Evolutionary conservation across 2,329 filamentous ascomycete species (phyloP).

Genomic region (Tolypocladium tropicale): DNA sequence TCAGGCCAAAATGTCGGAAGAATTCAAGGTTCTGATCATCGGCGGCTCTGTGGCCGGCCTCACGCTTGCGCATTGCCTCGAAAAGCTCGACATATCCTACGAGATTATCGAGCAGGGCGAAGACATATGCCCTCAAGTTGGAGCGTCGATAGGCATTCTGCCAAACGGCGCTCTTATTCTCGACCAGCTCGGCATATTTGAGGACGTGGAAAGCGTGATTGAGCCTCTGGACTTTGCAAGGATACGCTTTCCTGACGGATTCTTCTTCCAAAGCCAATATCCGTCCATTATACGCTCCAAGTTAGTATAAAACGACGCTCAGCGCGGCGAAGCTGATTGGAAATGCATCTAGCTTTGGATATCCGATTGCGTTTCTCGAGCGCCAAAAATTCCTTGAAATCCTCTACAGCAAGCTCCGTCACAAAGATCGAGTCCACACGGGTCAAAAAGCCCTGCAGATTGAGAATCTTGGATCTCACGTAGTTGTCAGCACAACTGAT

Average conservation of each 20-base stretch:
- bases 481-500: conserved; percentile 19
- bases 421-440: conserved; percentile 14
- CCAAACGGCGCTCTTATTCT: conserved; percentile 33
- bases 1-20: conserved; percentile 3
- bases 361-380: conserved; percentile 23
- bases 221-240: conserved; percentile 4
- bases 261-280: conserved; percentile 5
- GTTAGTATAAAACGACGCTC: background rate
- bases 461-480: conserved; percentile 1
- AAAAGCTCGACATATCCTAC: conserved; percentile 34
- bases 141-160: conserved; percentile 35
- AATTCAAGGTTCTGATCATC: conserved; percentile 22
- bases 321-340: background rate
- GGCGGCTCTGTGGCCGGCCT: conserved; percentile 36
- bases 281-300: conserved; percentile 2
- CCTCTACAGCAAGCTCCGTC: conserved; percentile 19
- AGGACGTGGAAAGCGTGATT: conserved; percentile 6
- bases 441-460: conserved; percentile 8
- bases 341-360: conserved; percentile 12
- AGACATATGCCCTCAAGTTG: conserved; percentile 31
- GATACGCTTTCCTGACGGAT: conserved; percentile 4
- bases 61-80: conserved; percentile 22
- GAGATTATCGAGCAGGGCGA: conserved; percentile 33
- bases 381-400: conserved; percentile 21
- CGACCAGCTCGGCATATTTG: conserved; percentile 32